Conservation (phyloP, 306 rosid genomes). For the Lupinus albus region DNA sequence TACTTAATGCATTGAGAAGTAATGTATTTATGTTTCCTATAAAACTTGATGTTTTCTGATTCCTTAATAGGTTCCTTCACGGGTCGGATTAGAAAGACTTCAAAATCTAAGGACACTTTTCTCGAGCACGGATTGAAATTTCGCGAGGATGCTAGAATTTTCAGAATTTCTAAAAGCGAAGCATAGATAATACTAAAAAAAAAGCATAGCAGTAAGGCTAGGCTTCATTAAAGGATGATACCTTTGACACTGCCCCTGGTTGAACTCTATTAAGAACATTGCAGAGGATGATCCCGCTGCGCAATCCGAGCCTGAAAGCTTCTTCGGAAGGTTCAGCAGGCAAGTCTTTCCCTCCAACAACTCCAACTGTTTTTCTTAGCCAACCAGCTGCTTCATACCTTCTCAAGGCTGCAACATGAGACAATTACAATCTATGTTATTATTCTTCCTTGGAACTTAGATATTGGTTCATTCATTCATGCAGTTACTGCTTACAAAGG, state of each 20-base stretch:
- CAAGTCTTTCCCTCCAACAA: constrained; percentile 81
- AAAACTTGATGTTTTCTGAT: no score
- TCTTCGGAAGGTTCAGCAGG: constrained; percentile 95
- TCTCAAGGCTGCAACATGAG: constrained; percentile 64
- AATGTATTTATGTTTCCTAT: no score
- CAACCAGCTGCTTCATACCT: constrained; percentile 91
- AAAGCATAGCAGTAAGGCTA: background rate
- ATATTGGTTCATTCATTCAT: constrained; percentile 16
- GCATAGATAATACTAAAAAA: background rate
- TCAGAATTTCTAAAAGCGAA: background rate
- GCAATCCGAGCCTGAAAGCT: constrained; percentile 79
- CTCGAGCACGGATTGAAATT: no score
- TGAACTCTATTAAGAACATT: constrained; percentile 79
- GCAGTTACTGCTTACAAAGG: background rate
- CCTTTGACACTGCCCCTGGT: constrained; percentile 81
- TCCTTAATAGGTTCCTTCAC: no score
- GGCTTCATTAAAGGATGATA: constrained; percentile 9
- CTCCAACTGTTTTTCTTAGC: constrained; percentile 75
- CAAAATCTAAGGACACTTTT: no score
- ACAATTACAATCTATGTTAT: background rate
- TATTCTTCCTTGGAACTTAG: background rate
- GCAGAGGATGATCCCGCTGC: constrained; percentile 88
- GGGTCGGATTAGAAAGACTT: no score
- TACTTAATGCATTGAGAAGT: no score
- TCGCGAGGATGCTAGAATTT: no score